These are phyloP conservation scores for Spergularia bocconei DNA, from an alignment of 148 eudicot species.

Conservation along the genomic window DNA sequence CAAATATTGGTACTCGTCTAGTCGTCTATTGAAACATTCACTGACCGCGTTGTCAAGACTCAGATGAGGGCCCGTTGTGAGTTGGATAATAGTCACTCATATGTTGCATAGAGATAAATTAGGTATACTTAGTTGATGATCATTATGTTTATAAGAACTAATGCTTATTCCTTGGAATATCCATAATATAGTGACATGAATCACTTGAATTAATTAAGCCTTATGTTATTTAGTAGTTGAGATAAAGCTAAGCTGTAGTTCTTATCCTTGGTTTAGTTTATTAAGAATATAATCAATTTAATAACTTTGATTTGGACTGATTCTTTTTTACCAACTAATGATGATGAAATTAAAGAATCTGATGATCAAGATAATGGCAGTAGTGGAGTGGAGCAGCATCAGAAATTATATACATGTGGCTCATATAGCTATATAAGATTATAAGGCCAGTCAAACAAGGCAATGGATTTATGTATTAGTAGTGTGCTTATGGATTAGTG, in stretches of 20 bases:
- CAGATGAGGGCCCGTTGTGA: too few species aligned
- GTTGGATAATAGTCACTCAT: too few species aligned
- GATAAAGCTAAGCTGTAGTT: slow-evolving; percentile 17
- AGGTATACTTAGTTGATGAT: too few species aligned
- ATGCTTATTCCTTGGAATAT: slow-evolving; percentile 21
- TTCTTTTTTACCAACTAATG: slow-evolving; percentile 2
- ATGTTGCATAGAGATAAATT: too few species aligned
- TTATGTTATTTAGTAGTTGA: slow-evolving; percentile 1
- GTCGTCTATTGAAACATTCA: too few species aligned
- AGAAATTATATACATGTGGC: neutral
- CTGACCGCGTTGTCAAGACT: too few species aligned
- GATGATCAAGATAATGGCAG: slow-evolving; percentile 2
- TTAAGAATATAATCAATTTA: slow-evolving; percentile 1
- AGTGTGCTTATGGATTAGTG: too few species aligned
- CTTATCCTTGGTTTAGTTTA: slow-evolving; percentile 19
- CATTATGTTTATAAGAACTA: neutral
- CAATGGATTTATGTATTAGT: too few species aligned
- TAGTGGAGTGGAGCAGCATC: slow-evolving; percentile 19
- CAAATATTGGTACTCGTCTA: too few species aligned
- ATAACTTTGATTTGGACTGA: slow-evolving; percentile 1
- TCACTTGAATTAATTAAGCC: neutral
- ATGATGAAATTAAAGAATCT: slow-evolving; percentile 5
- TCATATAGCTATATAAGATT: neutral
- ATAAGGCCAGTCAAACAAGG: neutral
- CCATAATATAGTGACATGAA: slow-evolving; percentile 3